Conservation (phyloP, 352 stramenopile species). For the Pythium oligandrum region DNA sequence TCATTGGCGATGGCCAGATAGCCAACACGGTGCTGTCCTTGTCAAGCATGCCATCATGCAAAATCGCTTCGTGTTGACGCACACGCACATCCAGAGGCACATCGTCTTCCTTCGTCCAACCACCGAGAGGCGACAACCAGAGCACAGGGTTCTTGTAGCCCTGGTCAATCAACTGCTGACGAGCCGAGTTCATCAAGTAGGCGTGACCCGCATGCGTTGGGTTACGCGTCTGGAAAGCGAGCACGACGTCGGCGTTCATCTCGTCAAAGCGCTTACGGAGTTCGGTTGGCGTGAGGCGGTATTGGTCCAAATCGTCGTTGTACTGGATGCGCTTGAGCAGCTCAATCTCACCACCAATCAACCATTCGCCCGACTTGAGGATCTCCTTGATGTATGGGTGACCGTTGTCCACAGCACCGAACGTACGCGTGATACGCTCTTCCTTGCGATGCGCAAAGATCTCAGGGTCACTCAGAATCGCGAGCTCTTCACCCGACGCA, state of each 20-base stretch:
- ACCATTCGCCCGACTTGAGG: conserved; percentile 91
- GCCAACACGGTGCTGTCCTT: conserved; percentile 96
- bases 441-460: conserved; percentile 97
- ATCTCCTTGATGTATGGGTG: conserved; percentile 98
- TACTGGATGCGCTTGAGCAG: conserved; percentile 94
- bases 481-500: conserved; percentile 92
- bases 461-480: conserved; percentile 92
- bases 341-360: conserved; percentile 96
- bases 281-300: conserved; percentile 92
- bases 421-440: conserved; percentile 97
- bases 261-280: conserved; percentile 92
- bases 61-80: conserved; percentile 93
- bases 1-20: conserved; percentile 98
- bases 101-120: conserved; percentile 98
- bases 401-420: conserved; percentile 93
- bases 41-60: conserved; percentile 93
- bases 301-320: conserved; percentile 96
- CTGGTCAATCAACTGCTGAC: conserved; percentile 89
- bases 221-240: conserved; percentile 98
- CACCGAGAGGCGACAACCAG: conserved; percentile 95
- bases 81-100: conserved; percentile 97
- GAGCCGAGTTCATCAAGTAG: conserved; percentile 97
- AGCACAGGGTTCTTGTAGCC: conserved; percentile 97
- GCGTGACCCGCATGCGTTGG: conserved; percentile 97
- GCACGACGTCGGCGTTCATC: conserved; percentile 95